Evolutionary conservation across 164 flowering plant genomes (phyloP).

Genomic region (Vitis labrusca): DNA sequence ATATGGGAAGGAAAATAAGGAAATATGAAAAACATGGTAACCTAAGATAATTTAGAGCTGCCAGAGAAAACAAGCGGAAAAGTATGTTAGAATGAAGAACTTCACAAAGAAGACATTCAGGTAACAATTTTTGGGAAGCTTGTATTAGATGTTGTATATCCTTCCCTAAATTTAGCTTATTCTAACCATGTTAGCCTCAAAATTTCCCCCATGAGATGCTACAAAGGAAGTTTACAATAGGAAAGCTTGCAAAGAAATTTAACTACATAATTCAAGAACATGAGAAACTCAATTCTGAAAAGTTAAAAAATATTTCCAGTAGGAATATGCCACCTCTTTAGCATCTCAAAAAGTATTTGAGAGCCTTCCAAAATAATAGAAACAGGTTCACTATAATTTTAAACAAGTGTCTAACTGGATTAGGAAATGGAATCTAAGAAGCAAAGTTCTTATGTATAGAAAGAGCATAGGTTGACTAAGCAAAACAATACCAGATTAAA

Average conservation of each 20-base stretch:
- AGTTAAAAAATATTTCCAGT: background rate
- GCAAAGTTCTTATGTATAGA: too few relatives aligned
- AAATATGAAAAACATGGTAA: too few relatives aligned
- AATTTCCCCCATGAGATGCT: background rate
- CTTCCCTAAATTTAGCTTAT: background rate
- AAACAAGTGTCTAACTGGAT: too few relatives aligned
- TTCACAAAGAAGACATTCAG: background rate
- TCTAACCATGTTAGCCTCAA: background rate
- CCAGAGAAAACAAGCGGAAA: too few relatives aligned
- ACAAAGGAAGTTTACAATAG: background rate
- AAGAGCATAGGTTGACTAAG: constrained; percentile 5
- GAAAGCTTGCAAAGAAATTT: background rate
- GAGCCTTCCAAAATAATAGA: background rate
- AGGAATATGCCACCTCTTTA: background rate
- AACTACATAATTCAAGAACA: background rate
- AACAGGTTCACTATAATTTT: too few relatives aligned
- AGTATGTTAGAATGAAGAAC: too few relatives aligned
- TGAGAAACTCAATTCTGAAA: too few relatives aligned
- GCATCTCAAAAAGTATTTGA: background rate
- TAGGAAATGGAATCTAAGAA: too few relatives aligned
- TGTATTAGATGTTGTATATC: background rate
- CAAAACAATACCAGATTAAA: background rate
- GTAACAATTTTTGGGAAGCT: background rate
- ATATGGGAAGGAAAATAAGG: too few relatives aligned
- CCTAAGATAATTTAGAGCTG: too few relatives aligned